Conservation (phyloP, 805 yeast species). For the Ogataea minuta region DNA sequence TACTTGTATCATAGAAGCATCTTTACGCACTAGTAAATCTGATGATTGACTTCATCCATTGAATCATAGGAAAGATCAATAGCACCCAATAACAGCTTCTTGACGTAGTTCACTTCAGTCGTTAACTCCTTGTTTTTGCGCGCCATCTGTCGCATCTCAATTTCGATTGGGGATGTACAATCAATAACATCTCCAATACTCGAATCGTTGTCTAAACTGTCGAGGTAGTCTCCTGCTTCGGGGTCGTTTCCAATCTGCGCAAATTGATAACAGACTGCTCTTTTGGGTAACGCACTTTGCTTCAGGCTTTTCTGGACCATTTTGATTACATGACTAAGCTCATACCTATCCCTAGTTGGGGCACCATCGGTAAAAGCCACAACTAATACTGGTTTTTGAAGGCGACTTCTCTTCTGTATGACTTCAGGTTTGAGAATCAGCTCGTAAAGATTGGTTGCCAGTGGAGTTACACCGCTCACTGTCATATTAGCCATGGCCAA, state of each 20-base stretch:
- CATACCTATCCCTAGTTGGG: conserved; percentile 21
- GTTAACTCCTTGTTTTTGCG: conserved; percentile 23
- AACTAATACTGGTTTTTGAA: conserved; percentile 20
- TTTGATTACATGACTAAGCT: conserved; percentile 12
- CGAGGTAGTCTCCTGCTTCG: conserved; percentile 23
- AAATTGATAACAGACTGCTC: conserved; percentile 24
- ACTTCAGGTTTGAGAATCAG: conserved; percentile 23
- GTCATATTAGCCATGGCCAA: conserved; percentile 17
- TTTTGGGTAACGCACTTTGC: conserved; percentile 13
- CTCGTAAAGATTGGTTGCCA: conserved; percentile 21
- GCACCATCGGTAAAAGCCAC: conserved; percentile 28
- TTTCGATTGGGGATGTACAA: conserved; percentile 27
- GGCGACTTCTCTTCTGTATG: conserved; percentile 7
- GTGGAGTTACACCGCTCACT: conserved; percentile 24
- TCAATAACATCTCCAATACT: conserved; percentile 27
- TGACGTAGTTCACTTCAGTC: conserved; percentile 27
- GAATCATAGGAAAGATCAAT: conserved; percentile 27
- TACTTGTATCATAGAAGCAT: neutral
- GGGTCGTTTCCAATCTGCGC: conserved; percentile 28
- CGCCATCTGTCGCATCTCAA: conserved; percentile 23
- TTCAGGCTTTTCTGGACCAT: conserved; percentile 15
- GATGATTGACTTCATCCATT: conserved; percentile 24
- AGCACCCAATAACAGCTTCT: conserved; percentile 26
- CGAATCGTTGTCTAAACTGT: conserved; percentile 19
- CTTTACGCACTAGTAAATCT: conserved; percentile 14